Percentiles rank a stretch among this genome's conserved stretches.
phyloP scores from a whole-genome alignment of 331 rosid genomes.

The Cydonia oblonga region DNA sequence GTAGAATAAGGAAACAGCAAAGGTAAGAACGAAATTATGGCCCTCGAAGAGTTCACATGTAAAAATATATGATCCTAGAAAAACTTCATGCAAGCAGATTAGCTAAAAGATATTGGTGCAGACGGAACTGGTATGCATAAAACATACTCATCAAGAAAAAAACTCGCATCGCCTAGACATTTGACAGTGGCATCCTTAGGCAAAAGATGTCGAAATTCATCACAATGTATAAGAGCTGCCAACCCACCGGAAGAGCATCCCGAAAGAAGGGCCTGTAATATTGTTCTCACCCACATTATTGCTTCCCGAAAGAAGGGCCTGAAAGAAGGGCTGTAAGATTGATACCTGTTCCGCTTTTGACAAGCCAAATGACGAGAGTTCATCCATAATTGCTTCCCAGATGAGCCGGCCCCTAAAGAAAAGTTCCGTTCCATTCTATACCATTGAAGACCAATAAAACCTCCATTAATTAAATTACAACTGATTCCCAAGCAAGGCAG shows the following conservation, averaged over 20 bases:
- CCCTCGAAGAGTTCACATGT: not conserved
- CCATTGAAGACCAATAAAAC: conserved; percentile 4
- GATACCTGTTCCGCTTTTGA: conserved; percentile 64
- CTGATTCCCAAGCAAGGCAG: not conserved
- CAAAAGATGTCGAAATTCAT: conserved; percentile 46
- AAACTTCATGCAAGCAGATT: not conserved
- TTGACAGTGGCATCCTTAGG: conserved; percentile 56
- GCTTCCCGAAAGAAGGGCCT: conserved; percentile 13
- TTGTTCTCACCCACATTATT: not conserved
- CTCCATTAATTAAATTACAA: not conserved
- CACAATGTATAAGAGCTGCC: conserved; percentile 89
- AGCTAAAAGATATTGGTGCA: conserved; percentile 4
- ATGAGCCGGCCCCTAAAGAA: conserved; percentile 88
- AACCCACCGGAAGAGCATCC: conserved; percentile 98
- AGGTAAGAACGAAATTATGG: not conserved
- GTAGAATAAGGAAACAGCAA: not conserved
- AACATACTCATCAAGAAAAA: conserved; percentile 94
- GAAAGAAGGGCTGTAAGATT: conserved; percentile 63
- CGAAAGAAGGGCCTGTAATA: conserved; percentile 75
- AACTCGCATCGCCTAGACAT: conserved; percentile 92
- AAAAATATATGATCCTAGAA: not conserved
- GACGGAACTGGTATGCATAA: conserved; percentile 9
- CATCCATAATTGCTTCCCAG: conserved; percentile 76
- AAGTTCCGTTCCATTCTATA: conserved; percentile 40
- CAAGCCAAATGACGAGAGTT: conserved; percentile 64